Evolutionary conservation across 257 asterid genomes (phyloP), one percentile per base, ranked within the genome.

Genomic region (Craterostigma plantagineum): DNA sequence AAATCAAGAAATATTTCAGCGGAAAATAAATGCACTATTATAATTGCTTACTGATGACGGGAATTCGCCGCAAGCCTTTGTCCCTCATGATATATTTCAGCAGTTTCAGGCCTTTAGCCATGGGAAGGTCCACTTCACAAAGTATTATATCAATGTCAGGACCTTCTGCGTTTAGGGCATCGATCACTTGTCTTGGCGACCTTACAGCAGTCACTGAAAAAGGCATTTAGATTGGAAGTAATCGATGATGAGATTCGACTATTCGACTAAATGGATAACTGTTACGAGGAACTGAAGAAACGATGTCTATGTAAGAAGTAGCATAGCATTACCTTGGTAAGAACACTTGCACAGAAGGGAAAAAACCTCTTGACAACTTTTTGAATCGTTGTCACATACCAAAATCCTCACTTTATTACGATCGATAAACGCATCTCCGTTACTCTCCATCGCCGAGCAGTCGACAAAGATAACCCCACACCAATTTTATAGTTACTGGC

Each of bases 121-220:
- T 72, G 8, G 92, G 98, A 44, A 90, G 81, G 76, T 83, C 92
- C 43, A 83, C 79, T 54, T 87, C 93, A 42, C 91, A 79, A 36
- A 90, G 95, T 48, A 83, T 90, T 45, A 79, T 70, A 61, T 90
- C 95, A 41, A 83, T 75, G 40, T 82, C 83, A 39, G 92, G 79
- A 42, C 86, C 93, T 73, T 70, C 86, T 0, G 93, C 93, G 53
- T 83, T 83, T 58, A 83, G 68, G 42, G 95, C 95, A 76, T 83
- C 92, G 50, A 79, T 69, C 50, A 90, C 84, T 56, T 87, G 92
- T 46, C 95, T 80, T n/a, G 91, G 95, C 11, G 95, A 82, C 63
- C 72, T 79, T 35, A 72, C 98, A 3, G 69, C 68, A 55, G 81
- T 82, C 61, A 76, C 95, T 87, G 83, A 34, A 45, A 37, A 37